These are phyloP conservation scores for Paramyrothecium sp. DNA, from an alignment of 2,329 filamentous ascomycete genomes.

Conservation along the genomic window DNA sequence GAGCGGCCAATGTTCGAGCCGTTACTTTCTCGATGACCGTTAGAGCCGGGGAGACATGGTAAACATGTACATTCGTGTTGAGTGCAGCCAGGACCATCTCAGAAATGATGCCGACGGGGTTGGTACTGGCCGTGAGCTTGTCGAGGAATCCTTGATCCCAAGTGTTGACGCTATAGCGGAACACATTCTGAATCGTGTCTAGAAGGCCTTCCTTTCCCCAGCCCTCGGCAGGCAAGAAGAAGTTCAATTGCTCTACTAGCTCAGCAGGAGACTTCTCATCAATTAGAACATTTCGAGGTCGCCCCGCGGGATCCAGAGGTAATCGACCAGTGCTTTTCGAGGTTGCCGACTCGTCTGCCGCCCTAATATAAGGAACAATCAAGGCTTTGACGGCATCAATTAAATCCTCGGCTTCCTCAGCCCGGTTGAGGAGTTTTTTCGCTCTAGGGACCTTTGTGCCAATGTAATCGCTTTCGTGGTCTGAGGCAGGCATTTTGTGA, in stretches of 20 bases:
- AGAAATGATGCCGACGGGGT: constrained; percentile 81
- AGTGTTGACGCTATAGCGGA: constrained; percentile 90
- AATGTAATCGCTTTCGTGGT: neutral
- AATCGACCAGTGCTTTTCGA: constrained; percentile 51
- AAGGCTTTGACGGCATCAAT: constrained; percentile 65
- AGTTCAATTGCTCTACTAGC: constrained; percentile 51
- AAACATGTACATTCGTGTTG: constrained; percentile 95
- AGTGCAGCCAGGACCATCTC: constrained; percentile 82
- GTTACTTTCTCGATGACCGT: constrained; percentile 86
- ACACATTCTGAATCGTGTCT: constrained; percentile 65
- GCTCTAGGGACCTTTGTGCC: neutral
- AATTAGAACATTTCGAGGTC: constrained; percentile 56
- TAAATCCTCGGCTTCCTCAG: neutral
- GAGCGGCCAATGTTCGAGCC: constrained; percentile 65
- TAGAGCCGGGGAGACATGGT: constrained; percentile 86
- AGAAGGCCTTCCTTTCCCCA: constrained; percentile 73
- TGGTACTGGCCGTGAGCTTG: constrained; percentile 90
- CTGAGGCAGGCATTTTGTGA: neutral
- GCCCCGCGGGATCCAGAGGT: constrained; percentile 37
- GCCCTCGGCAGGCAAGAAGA: constrained; percentile 58
- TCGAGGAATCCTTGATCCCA: constrained; percentile 97
- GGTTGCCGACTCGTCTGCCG: constrained; percentile 62
- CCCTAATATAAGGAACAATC: constrained; percentile 67
- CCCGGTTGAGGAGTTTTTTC: neutral
- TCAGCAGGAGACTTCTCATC: constrained; percentile 59